A percentile compares a stretch with the other conserved stretches of the same genome.
phyloP scores from a whole-genome alignment of 441 rosid species.

The Metrosideros polymorpha region DNA sequence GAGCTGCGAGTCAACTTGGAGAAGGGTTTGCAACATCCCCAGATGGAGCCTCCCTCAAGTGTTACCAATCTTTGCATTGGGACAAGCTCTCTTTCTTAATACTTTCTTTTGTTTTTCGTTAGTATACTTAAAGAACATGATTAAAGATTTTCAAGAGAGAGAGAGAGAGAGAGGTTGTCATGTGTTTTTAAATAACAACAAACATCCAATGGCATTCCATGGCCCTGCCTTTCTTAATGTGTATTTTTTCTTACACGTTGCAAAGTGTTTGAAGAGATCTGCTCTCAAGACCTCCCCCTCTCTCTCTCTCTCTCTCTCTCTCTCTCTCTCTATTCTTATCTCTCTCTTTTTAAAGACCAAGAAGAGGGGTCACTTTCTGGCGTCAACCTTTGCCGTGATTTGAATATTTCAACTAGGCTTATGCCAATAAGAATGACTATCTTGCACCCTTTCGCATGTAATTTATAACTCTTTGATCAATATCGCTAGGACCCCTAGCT shows the following conservation, averaged over 20 bases:
- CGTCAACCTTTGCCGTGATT: not conserved
- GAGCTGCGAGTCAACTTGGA: constrained; percentile 43
- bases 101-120: not conserved
- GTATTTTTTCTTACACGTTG: not conserved
- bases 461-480: not conserved
- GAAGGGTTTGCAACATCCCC: constrained; percentile 28
- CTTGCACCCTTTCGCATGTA: not conserved
- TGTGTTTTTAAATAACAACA: not conserved
- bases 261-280: not conserved
- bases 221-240: not conserved
- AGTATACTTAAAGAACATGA: not conserved
- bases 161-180: not conserved
- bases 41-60: constrained; percentile 43
- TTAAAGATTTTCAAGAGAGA: not conserved
- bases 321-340: not conserved
- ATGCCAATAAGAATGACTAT: not conserved
- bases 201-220: not conserved
- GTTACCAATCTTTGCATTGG: not conserved
- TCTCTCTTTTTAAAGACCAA: not conserved
- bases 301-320: not conserved
- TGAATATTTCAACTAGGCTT: not conserved
- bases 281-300: not conserved
- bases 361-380: not conserved
- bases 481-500: not conserved
- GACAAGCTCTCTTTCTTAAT: not conserved